A percentile compares a stretch with the other conserved stretches of the same genome.
Conservation (phyloP, 2,329 filamentous ascomycete species). For the Lachnellula subtilissima region DNA sequence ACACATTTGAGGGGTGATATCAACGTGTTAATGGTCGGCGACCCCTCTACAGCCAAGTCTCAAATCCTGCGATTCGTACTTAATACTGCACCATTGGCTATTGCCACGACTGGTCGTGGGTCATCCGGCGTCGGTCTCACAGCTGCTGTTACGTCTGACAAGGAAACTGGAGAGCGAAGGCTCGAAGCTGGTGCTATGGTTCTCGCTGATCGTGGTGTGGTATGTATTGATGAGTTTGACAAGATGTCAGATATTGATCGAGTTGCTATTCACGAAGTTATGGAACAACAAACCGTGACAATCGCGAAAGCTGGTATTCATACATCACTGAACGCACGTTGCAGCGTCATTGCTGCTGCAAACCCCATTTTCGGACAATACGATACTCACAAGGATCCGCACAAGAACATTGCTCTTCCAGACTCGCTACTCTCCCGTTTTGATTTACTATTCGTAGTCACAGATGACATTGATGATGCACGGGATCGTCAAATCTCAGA, state of each 20-base stretch:
- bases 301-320: conserved; percentile 99
- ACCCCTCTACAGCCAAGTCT: conserved; percentile 98
- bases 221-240: conserved; percentile 99
- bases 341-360: conserved; percentile 91
- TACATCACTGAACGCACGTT: conserved; percentile 92
- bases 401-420: conserved; percentile 95
- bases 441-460: conserved; percentile 94
- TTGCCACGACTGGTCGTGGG: conserved; percentile 92
- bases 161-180: conserved; percentile 91
- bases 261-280: conserved; percentile 99
- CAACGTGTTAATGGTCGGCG: conserved; percentile 98
- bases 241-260: conserved; percentile 99
- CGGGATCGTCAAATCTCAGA: conserved; percentile 89
- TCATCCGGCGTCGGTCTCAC: conserved; percentile 98
- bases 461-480: conserved; percentile 94
- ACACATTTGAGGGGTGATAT: conserved; percentile 98
- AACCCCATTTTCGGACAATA: conserved; percentile 99
- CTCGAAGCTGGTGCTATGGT: conserved; percentile 99
- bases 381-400: conserved; percentile 95
- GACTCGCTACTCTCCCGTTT: conserved; percentile 98
- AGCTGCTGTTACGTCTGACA: conserved; percentile 91
- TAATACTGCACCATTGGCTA: conserved; percentile 93
- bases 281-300: conserved; percentile 99
- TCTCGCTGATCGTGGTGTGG: conserved; percentile 90
- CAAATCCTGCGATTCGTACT: conserved; percentile 93